Percentiles rank a stretch among this genome's conserved stretches.
These are phyloP conservation scores for Candida ortonii DNA, from an alignment of 805 yeast species.

Conservation along the genomic window DNA sequence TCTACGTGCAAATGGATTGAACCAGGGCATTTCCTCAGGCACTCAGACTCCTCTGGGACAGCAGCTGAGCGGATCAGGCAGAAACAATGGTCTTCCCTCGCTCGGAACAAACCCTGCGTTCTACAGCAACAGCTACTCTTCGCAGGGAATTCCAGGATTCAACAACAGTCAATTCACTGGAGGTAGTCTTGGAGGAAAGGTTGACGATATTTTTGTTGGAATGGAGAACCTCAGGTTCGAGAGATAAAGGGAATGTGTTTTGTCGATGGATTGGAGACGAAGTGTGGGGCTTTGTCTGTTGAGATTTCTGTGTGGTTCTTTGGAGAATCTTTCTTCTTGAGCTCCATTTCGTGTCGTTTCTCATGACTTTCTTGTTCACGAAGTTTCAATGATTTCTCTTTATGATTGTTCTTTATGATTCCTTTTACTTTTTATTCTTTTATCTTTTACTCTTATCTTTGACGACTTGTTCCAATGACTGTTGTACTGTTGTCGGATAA, in stretches of 20 bases:
- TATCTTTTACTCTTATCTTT: too few relatives aligned
- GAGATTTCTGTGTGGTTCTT: too few relatives aligned
- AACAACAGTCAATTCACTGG: conserved; percentile 30
- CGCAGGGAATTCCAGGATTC: conserved; percentile 16
- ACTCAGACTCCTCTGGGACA: conserved; percentile 16
- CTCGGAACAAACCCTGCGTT: conserved; percentile 12
- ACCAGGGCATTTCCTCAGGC: conserved; percentile 7
- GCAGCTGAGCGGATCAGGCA: conserved; percentile 16
- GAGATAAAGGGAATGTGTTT: conserved; percentile 13
- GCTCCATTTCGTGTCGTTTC: too few relatives aligned
- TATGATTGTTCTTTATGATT: too few relatives aligned
- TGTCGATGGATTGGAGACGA: too few relatives aligned
- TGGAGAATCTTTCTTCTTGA: too few relatives aligned
- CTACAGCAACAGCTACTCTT: conserved; percentile 6
- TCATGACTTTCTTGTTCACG: too few relatives aligned
- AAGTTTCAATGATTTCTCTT: too few relatives aligned
- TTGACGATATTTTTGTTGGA: conserved; percentile 28
- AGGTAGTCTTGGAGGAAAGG: conserved; percentile 19
- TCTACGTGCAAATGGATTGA: conserved; percentile 26
- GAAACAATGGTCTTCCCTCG: conserved; percentile 19
- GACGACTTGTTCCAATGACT: too few relatives aligned
- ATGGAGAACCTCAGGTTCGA: conserved; percentile 30
- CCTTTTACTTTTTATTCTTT: too few relatives aligned
- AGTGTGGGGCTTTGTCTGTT: too few relatives aligned
- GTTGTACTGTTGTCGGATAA: too few relatives aligned